Conservation (phyloP, 306 rosid species). For the Carpinus viminea region DNA sequence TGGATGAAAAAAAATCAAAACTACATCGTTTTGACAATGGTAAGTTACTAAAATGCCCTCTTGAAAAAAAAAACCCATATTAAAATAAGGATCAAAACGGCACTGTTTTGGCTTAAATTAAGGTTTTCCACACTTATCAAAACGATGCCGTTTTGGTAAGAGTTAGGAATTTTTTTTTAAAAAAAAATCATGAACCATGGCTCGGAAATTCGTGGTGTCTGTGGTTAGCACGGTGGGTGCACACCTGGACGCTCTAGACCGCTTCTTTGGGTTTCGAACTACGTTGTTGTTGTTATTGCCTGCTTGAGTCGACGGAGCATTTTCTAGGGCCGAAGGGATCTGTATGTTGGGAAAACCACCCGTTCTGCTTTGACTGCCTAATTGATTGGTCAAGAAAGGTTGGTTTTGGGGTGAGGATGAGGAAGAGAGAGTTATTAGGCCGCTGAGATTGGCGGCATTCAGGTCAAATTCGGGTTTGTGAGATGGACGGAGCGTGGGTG, state of each 20-base stretch:
- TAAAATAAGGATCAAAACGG: too few species aligned
- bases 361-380: slow-evolving; percentile 38
- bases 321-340: slow-evolving; percentile 32
- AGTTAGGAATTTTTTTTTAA: too few species aligned
- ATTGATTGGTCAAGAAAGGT: slow-evolving; percentile 39
- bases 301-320: slow-evolving; percentile 26
- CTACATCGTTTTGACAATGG: too few species aligned
- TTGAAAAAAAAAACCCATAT: too few species aligned
- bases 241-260: slow-evolving; percentile 90
- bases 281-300: slow-evolving; percentile 19
- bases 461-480: slow-evolving; percentile 41
- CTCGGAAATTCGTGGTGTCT: slow-evolving; percentile 89
- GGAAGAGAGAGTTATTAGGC: slow-evolving; percentile 28
- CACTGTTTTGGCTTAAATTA: too few species aligned
- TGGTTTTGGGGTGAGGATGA: slow-evolving; percentile 23
- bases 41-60: too few species aligned
- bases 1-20: too few species aligned
- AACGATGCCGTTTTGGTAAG: too few species aligned
- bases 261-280: slow-evolving; percentile 77
- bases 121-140: too few species aligned
- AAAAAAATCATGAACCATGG: slow-evolving; percentile 99
- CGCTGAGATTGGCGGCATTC: slow-evolving; percentile 41
- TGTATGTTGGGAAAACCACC: slow-evolving; percentile 33
- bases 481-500: slow-evolving; percentile 28
- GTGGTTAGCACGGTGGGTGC: slow-evolving; percentile 95